Evolutionary conservation across 345 rosid genomes (phyloP), one percentile per base, ranked within the genome.

Genomic region (Brassica cretica): DNA sequence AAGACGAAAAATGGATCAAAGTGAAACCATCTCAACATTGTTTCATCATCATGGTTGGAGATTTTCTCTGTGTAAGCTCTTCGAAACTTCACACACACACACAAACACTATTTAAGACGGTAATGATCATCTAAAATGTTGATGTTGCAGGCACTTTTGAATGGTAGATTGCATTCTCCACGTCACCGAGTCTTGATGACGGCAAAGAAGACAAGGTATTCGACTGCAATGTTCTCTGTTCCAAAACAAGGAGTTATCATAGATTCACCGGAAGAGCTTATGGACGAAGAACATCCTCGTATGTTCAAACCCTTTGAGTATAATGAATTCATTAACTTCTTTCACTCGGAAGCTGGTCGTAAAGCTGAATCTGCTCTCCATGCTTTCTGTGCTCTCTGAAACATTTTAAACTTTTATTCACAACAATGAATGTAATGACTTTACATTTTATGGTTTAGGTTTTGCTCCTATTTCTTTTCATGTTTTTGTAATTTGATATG

Each of bases 141-240:
- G 60, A 53, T 66, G 37, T 55, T 79, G 16, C 65, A 92, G 97
- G 97, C 97, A 35, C 81, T 88, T 87, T 19, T 77, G 8, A 92
- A 92, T 58, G 97, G 92, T 11, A 75, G 84, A 73, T 18, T 92
- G 32, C 65, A 78, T 76, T 83, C 90, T 63, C 76, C 96, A 0
- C 21, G 33, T 55, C 95, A 92, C 49, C 84, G 92, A 2, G 93
- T 90, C 10, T 72, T 88, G 92, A 86, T 87, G 87, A 80, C 11
- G 8, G 92, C 86, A 75, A 82, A 85, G n/a, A 80, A 72, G 12
- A 66, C 85, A 9, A 85, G 94, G 79, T 88, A 88, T 68, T 85
- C 90, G 0, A 63, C 82, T 2, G 92, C 81, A 19, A 59, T 90
- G 76, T 88, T 90, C 78, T 87, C 90, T 19, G 21, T 81, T 19